Conservation (phyloP, 768 basidiomycete genomes). For the Austroboletus festivus region DNA sequence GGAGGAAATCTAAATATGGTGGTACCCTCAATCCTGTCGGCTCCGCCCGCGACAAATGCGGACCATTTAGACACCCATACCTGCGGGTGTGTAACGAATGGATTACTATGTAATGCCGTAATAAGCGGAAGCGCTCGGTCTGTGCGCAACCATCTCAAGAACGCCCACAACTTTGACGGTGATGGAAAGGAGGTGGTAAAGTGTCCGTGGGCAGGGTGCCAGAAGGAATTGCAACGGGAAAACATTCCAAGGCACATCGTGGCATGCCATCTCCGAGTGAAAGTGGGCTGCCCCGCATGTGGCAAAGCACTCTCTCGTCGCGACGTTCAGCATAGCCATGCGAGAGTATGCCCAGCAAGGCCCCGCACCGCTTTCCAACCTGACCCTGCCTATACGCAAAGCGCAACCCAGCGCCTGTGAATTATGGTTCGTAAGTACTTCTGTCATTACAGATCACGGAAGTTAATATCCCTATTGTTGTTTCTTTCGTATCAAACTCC, state of each 20-base stretch:
- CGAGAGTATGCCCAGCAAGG: slow-evolving; percentile 7
- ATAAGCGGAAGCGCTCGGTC: slow-evolving; percentile 3
- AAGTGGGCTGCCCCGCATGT: slow-evolving; percentile 10
- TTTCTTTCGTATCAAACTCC: too few relatives aligned
- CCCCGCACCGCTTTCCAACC: background rate
- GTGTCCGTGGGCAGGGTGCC: slow-evolving; percentile 18
- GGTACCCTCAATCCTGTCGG: too few relatives aligned
- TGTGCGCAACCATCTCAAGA: slow-evolving; percentile 18
- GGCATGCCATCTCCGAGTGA: slow-evolving; percentile 11
- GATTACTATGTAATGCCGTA: slow-evolving; percentile 1
- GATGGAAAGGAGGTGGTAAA: background rate
- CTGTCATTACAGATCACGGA: too few relatives aligned
- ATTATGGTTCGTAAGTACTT: too few relatives aligned
- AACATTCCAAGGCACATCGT: slow-evolving; percentile 20
- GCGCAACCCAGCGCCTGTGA: too few relatives aligned
- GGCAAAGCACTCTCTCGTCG: slow-evolving; percentile 16
- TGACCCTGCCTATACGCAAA: background rate
- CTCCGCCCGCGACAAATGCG: too few relatives aligned
- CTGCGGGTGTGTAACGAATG: slow-evolving; percentile 4
- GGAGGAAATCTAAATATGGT: too few relatives aligned
- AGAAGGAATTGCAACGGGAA: slow-evolving; percentile 7
- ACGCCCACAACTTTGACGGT: slow-evolving; percentile 2
- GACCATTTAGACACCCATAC: too few relatives aligned
- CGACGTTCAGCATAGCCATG: slow-evolving; percentile 18
- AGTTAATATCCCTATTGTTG: too few relatives aligned